phyloP scores from a whole-genome alignment of 352 stramenopile species.

The Aphanomyces astaci region DNA sequence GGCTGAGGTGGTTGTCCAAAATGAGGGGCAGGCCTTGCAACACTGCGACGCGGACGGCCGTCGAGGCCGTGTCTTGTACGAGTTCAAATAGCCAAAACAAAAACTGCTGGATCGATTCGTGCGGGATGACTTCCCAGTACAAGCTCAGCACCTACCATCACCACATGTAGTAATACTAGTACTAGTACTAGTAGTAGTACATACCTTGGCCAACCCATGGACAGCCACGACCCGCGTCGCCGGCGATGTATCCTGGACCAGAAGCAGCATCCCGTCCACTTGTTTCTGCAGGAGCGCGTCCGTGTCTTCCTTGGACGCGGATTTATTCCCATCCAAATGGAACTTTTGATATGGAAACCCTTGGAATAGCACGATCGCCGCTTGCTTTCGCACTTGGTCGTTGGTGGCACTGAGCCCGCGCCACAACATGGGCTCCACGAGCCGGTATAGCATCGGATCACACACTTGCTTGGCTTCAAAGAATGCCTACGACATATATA shows the following conservation, averaged over 20 bases:
- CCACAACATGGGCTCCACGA: slow-evolving; percentile 80
- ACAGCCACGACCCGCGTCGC: slow-evolving; percentile 69
- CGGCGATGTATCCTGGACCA: slow-evolving; percentile 65
- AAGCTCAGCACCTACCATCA: slow-evolving; percentile 55
- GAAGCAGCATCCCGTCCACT: slow-evolving; percentile 73
- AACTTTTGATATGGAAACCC: slow-evolving; percentile 75
- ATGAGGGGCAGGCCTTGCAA: slow-evolving; percentile 81
- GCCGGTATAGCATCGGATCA: slow-evolving; percentile 77
- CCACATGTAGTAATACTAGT: too few species aligned
- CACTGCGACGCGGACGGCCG: slow-evolving; percentile 66
- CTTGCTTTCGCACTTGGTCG: slow-evolving; percentile 73
- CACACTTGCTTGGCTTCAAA: slow-evolving; percentile 79
- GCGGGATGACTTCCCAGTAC: slow-evolving; percentile 78
- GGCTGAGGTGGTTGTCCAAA: slow-evolving; percentile 80
- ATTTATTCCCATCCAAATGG: too few species aligned
- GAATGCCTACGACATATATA: slow-evolving; percentile 29
- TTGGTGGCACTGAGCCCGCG: slow-evolving; percentile 75
- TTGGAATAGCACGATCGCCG: slow-evolving; percentile 73
- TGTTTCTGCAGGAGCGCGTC: slow-evolving; percentile 71
- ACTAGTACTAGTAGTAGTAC: neutral
- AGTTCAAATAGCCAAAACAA: slow-evolving; percentile 77
- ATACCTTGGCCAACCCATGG: slow-evolving; percentile 66
- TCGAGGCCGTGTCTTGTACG: slow-evolving; percentile 69
- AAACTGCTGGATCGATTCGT: slow-evolving; percentile 73
- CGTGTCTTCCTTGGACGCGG: slow-evolving; percentile 69